Evolutionary conservation across 129 eudicot genomes (phyloP), one percentile per base, ranked within the genome.

Genomic region (Solidago caesia): DNA sequence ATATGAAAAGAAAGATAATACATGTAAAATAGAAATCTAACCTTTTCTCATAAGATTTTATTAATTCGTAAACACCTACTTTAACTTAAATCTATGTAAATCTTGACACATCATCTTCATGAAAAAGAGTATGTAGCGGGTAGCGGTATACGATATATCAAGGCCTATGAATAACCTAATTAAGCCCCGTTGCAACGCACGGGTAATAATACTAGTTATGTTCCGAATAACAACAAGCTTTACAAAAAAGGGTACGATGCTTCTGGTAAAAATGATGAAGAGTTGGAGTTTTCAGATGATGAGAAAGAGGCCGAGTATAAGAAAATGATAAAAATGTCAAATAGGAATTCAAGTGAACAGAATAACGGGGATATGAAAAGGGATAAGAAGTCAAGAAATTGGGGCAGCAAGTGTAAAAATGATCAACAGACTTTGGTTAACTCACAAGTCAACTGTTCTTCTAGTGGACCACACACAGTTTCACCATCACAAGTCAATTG

Each of bases 241-340:
- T 87, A 88, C 86, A 77, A 87, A 75, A 94, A 94, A 85, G 94
- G 97, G 56, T 91, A 94, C 1, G 96, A 94, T 87, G 97, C 99
- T 4, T 94, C 99, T 2, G 89, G 87, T 72, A 89, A 85, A 64
- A 76, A 95, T 46, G 99, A 95, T 61, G 99, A 91, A 80, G 97
- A 91, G 79, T 70, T 73, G 1, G 97, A 95, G 66, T 91, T 95
- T 71, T 91, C 99, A 4, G 99, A 91, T 67, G 97, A 95, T 57
- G 97, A 89, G 75, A 88, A 91, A 57, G 99, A 95, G 79, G 96
- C 96, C 0, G 97, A 91, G 74, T 85, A 85, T 77, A 89, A 48
- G 80, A 89, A 77, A 78, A 85, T 84, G 90, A 70, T 67, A 6
- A 91, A 88, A 67, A 85, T 88, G 88, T 71, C 91, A 14, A 91